Evolutionary conservation across 1,139 yeast species (phyloP).

Genomic region (Suhomyces bolitotheri): DNA sequence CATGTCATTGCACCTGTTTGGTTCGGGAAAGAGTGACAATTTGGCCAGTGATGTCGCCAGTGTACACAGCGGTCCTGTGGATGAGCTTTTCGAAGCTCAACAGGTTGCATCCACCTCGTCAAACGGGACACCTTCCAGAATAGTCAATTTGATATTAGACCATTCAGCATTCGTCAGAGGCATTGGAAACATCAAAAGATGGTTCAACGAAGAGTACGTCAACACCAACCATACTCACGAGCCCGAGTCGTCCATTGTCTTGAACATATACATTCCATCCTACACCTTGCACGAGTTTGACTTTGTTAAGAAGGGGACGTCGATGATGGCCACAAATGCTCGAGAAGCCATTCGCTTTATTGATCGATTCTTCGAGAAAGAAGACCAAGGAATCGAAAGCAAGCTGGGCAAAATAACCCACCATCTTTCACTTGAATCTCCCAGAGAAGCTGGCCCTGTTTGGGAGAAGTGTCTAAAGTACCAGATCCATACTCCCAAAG

Average conservation of each 20-base stretch:
- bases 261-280: slow-evolving; percentile 47
- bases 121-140: slow-evolving; percentile 4
- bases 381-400: slow-evolving; percentile 14
- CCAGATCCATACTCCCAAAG: slow-evolving; percentile 44
- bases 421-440: slow-evolving; percentile 28
- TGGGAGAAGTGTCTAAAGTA: slow-evolving; percentile 52
- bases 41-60: slow-evolving; percentile 2
- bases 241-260: slow-evolving; percentile 20
- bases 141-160: slow-evolving; percentile 50
- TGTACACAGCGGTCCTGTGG: slow-evolving; percentile 3
- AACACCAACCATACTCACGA: slow-evolving; percentile 19
- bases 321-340: slow-evolving; percentile 56
- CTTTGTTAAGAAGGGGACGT: slow-evolving; percentile 52
- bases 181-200: slow-evolving; percentile 56
- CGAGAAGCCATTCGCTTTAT: slow-evolving; percentile 57
- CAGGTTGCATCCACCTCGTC: not conserved
- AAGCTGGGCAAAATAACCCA: slow-evolving; percentile 18
- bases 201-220: slow-evolving; percentile 49
- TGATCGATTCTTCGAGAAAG: slow-evolving; percentile 39
- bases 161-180: slow-evolving; percentile 62
- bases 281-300: slow-evolving; percentile 61
- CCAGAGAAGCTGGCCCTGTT: slow-evolving; percentile 45
- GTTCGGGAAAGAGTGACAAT: slow-evolving; percentile 7
- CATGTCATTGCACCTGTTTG: slow-evolving; percentile 13
- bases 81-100: slow-evolving; percentile 6